Evolutionary conservation across 495 filamentous ascomycete species (phyloP), one percentile per base, ranked within the genome.

Genomic region (Trichoderma virens): DNA sequence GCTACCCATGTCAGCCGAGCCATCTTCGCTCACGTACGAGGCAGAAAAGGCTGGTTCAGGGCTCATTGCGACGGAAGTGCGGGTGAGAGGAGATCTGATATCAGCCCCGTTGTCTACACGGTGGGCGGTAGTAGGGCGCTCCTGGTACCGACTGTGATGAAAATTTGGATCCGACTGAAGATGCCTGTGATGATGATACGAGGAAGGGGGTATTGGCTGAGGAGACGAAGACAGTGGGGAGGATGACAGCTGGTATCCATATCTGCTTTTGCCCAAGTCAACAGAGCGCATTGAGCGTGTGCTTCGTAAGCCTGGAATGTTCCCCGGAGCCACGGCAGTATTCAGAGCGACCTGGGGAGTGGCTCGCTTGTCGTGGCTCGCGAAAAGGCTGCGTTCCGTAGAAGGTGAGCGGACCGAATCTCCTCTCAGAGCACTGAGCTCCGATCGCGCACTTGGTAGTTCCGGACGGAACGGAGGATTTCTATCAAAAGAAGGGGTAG

Each of bases 271-370:
- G 32, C 62, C 27, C 13, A 68, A 54, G n/a, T 77, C 74, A 28
- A 67, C 69, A 14, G 76, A 74, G 34, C 74, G 70, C 9, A 71
- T 65, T 0, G 71, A 68, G 1, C 73, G 70, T 0, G 75, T 77
- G 39, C 80, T 70, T 39, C 69, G 76, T 8, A 84, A 75, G 30
- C 76, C 74, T 38, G 86, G 81, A 54, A 89, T 73, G 63, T 81
- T 85, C 7, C 87, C 87, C n/a, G 83, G 79, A 1, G 86, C 87
- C 47, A 86, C 75, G 5, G 85, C 81, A 32, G 79, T 84, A 65
- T 82, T 89, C 51, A 89, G 67, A 25, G 84, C 82, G 23, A 88
- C 76, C 67, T 79, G 85, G 16, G 89, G 81, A 65, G 85, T 87
- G 25, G 85, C 83, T 67, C 84, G 86, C 66, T 83, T 85, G 64